Conservation (phyloP, 176 grass and related monocot genomes). For the Rhipidocladum racemiflorum region DNA sequence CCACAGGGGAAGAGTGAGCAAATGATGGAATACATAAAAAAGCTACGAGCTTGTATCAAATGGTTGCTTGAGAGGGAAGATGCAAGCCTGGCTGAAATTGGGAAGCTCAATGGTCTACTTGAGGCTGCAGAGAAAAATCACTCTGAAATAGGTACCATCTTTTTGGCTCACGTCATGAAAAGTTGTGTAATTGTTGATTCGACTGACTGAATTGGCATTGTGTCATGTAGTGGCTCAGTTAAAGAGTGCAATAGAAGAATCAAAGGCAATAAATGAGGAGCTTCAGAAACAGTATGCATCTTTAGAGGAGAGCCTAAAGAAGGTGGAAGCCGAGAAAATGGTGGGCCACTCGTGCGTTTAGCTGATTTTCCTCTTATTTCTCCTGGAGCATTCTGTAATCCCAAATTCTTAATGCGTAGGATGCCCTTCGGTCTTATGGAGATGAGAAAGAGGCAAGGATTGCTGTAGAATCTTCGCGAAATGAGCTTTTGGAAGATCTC, state of each 20-base stretch:
- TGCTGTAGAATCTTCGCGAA: slow-evolving; percentile 25
- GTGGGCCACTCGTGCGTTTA: slow-evolving; percentile 15
- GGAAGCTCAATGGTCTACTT: slow-evolving; percentile 36
- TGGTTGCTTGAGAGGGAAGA: slow-evolving; percentile 66
- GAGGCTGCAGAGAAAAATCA: slow-evolving; percentile 44
- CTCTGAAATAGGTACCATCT: slow-evolving; percentile 45
- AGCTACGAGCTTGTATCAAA: slow-evolving; percentile 62
- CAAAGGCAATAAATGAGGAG: slow-evolving; percentile 34
- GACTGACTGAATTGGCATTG: slow-evolving; percentile 1
- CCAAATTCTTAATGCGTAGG: slow-evolving; percentile 26
- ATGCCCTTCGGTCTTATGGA: slow-evolving; percentile 28
- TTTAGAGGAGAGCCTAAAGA: slow-evolving; percentile 41
- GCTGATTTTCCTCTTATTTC: neutral
- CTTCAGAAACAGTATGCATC: slow-evolving; percentile 48
- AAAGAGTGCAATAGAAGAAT: slow-evolving; percentile 30
- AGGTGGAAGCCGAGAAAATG: slow-evolving; percentile 53
- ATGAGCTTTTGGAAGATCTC: slow-evolving; percentile 47
- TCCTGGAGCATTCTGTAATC: neutral
- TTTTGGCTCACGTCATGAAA: neutral
- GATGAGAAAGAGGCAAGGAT: slow-evolving; percentile 46
- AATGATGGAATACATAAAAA: slow-evolving; percentile 83
- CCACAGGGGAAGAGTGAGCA: slow-evolving; percentile 65
- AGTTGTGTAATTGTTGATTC: neutral
- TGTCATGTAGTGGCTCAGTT: slow-evolving; percentile 32
- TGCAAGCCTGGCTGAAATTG: slow-evolving; percentile 36